These are phyloP conservation scores for Arthromyces matolae DNA, from an alignment of 768 basidiomycete genomes.

Conservation along the genomic window DNA sequence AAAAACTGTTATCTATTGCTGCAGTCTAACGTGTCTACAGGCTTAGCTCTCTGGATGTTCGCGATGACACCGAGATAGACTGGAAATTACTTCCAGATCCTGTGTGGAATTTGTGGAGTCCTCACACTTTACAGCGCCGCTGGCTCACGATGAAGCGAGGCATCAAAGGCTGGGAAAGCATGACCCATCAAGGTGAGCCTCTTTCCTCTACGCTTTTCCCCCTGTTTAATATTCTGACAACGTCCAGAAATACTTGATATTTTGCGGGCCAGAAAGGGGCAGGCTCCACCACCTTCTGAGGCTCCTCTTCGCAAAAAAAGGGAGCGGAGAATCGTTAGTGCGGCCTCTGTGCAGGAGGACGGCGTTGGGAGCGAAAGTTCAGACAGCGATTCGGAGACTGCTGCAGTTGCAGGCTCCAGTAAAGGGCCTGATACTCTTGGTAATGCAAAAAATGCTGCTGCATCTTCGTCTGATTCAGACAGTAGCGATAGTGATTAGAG, in stretches of 20 bases:
- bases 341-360: conserved; percentile 43
- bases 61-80: conserved; percentile 80
- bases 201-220: conserved; percentile 1
- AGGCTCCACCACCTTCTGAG: conserved; percentile 36
- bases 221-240: conserved; percentile 9
- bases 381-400: no score
- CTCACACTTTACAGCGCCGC: conserved; percentile 72
- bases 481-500: background rate
- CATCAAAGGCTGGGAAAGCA: conserved; percentile 74
- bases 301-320: conserved; percentile 30
- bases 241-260: conserved; percentile 77
- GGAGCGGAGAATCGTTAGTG: conserved; percentile 51
- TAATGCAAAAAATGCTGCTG: conserved; percentile 12
- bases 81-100: conserved; percentile 76
- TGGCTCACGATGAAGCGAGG: conserved; percentile 79
- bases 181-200: conserved; percentile 67
- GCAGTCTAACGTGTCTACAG: conserved; percentile 32
- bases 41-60: conserved; percentile 68
- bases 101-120: conserved; percentile 83
- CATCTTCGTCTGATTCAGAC: conserved; percentile 17
- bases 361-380: no score
- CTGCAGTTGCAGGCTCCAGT: conserved; percentile 29
- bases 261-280: conserved; percentile 67
- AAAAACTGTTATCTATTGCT: background rate
- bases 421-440: conserved; percentile 26